Conservation (phyloP, 441 rosid genomes). For the Gossypium lobatum region DNA sequence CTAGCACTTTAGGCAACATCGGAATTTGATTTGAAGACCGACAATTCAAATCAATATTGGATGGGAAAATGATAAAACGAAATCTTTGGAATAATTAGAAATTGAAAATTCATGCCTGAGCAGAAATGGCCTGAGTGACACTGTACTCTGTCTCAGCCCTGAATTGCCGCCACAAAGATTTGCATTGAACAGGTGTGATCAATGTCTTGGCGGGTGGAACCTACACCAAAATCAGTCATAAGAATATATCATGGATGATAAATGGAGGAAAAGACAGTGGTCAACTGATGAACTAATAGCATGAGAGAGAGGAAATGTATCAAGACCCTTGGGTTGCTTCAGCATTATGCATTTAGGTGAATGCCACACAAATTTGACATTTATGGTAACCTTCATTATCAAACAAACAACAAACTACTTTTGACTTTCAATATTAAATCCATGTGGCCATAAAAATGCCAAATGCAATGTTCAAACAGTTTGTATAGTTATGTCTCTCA, state of each 20-base stretch:
- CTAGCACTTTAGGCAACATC: background rate
- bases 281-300: background rate
- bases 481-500: background rate
- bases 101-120: constrained; percentile 57
- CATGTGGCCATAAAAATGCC: background rate
- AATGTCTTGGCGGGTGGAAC: constrained; percentile 68
- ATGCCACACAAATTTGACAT: background rate
- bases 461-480: background rate
- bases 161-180: constrained; percentile 95
- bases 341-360: background rate
- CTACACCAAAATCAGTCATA: constrained; percentile 29
- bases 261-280: background rate
- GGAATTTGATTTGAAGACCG: background rate
- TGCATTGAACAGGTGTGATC: constrained; percentile 96
- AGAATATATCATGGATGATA: background rate
- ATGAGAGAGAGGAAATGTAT: background rate
- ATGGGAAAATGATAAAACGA: background rate
- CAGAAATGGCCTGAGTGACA: constrained; percentile 94
- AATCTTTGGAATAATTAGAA: background rate
- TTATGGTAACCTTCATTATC: background rate
- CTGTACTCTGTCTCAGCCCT: constrained; percentile 86
- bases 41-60: background rate
- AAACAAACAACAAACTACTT: background rate
- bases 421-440: background rate
- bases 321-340: background rate